Evolutionary conservation across 441 rosid species (phyloP), one percentile per base, ranked within the genome.

Genomic region (Raphanus hybrid): DNA sequence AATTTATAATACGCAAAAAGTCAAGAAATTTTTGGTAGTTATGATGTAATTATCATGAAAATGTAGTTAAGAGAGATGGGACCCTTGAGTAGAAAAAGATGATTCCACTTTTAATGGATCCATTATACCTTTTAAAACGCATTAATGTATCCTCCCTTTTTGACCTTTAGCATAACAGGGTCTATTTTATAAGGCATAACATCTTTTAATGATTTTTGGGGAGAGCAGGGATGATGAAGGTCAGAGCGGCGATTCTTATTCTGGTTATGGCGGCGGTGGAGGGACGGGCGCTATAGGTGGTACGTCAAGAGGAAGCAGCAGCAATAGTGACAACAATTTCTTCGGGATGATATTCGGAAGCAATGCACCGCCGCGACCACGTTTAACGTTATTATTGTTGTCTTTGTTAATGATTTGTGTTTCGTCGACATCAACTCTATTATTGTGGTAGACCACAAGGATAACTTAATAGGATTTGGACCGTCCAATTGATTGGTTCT

Each of bases 291-390:
- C 26, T 14, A 37, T 70, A 1, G 54, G 75, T 7, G 82, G 82
- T 39, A 73, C 78, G 32, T 20, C 82, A 6, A 73, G 70, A 73
- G 78, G 82, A 61, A 63, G 78, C 59, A 61, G 81, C 37, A 60
- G 76, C 26, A 60, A 48, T 12, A 41, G 29, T 8, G 76, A 18
- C 37, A 37, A 27, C 55, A 37, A 82, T 86, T 75, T 11, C 80
- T 87, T 92, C 26, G 91, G 89, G 72, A 92, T 94, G 91, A 89
- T 88, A 77, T 94, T 94, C 1, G 90, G 96, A 74, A 84, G 88
- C 76, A 80, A 76, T 23, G 86, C 85, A 10, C 65, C 83, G 6
- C 74, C 88, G 0, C 73, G 58, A 43, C 71, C 76, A 3, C 79
- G 85, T 39, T 71, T 72, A 32, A 81, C 67, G 58, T 80, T 86